These are phyloP conservation scores for Annulohypoxylon maeteangense DNA, from an alignment of 495 filamentous ascomycete species.

Conservation along the genomic window DNA sequence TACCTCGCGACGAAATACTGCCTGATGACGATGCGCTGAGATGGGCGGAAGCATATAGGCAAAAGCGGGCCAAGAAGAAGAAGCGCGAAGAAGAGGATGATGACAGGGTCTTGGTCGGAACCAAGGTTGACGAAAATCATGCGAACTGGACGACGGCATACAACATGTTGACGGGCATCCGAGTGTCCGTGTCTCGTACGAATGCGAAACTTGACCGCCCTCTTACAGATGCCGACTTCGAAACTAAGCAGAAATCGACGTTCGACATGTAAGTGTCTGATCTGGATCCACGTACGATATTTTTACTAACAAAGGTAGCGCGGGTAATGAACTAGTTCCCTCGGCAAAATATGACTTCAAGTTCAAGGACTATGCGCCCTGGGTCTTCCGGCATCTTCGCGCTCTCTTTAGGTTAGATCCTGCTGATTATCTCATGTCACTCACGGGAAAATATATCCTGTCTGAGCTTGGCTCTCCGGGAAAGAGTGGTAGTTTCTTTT, in stretches of 20 bases:
- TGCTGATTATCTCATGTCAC: constrained; percentile 96
- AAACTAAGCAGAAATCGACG: constrained; percentile 93
- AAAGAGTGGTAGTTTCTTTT: constrained; percentile 99
- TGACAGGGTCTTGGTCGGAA: constrained; percentile 93
- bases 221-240: constrained; percentile 89
- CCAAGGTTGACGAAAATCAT: constrained; percentile 96
- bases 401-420: constrained; percentile 91
- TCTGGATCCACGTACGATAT: background rate
- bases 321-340: constrained; percentile 95
- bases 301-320: constrained; percentile 60
- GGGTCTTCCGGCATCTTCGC: constrained; percentile 96
- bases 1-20: constrained; percentile 81
- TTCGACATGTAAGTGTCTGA: constrained; percentile 84
- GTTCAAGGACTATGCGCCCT: constrained; percentile 99
- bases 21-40: constrained; percentile 90
- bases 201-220: constrained; percentile 96
- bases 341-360: constrained; percentile 99
- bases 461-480: constrained; percentile 97
- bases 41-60: constrained; percentile 91
- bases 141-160: constrained; percentile 98
- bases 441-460: constrained; percentile 98
- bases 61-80: constrained; percentile 86
- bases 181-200: constrained; percentile 93
- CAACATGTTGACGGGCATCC: constrained; percentile 99
- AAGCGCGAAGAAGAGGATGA: constrained; percentile 91